Evolutionary conservation across 2,329 filamentous ascomycete genomes (phyloP).

Genomic region (Ceratocystis cubensis): DNA sequence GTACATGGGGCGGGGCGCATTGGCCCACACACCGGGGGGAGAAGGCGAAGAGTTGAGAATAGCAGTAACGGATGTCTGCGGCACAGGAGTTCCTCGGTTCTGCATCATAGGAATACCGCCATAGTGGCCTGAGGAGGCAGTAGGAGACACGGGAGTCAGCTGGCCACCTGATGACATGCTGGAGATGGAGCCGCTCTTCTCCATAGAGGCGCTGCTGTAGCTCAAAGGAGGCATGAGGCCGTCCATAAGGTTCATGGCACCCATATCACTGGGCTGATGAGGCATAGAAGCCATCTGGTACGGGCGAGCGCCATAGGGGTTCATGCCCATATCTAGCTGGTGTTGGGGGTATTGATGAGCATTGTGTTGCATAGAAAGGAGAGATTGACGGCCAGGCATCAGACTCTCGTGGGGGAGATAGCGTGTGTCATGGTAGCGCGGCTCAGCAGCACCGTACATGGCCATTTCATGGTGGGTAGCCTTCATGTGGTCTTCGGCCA

Average conservation of each 20-base stretch:
- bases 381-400: conserved; percentile 12
- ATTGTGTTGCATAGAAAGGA: conserved; percentile 12
- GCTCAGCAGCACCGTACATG: conserved; percentile 14
- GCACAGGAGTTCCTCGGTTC: background rate
- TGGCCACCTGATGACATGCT: conserved; percentile 16
- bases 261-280: background rate
- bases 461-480: conserved; percentile 9
- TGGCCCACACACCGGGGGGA: conserved; percentile 10
- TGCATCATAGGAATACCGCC: background rate
- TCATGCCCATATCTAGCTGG: conserved; percentile 15
- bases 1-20: conserved; percentile 15
- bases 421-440: conserved; percentile 11
- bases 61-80: conserved; percentile 15
- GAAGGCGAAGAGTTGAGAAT: conserved; percentile 20
- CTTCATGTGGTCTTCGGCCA: conserved; percentile 5
- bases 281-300: conserved; percentile 14
- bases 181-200: conserved; percentile 15
- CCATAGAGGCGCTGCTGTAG: conserved; percentile 14
- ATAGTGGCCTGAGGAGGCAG: conserved; percentile 10
- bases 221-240: background rate
- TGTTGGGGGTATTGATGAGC: conserved; percentile 16
- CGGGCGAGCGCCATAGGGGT: conserved; percentile 10
- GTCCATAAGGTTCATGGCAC: background rate
- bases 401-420: conserved; percentile 7
- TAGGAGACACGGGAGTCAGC: conserved; percentile 15